Evolutionary conservation across 1,139 yeast genomes (phyloP), one percentile per base, ranked within the genome.

Genomic region (Yamadazyma membranifaciens): DNA sequence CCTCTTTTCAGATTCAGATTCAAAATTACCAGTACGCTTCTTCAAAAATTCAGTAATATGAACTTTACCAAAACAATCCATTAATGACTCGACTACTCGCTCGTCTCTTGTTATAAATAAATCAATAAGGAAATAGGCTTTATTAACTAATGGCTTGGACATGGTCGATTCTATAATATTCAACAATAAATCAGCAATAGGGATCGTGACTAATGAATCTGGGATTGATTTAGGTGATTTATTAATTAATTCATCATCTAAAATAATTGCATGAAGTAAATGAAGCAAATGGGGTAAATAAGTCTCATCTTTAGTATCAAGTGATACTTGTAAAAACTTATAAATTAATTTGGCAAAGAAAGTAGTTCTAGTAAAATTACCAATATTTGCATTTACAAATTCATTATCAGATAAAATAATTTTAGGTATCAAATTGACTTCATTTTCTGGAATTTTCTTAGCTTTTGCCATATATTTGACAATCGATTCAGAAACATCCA

Each of bases 211-310:
- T 47, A 77, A 80, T n/a, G 65, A 55, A 14, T 69, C 67, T 34
- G 77, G 67, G 14, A 78, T 60, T 59, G 58, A 3, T 54, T 50
- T 9, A 20, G 24, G 7, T 12, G 31, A 46, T 0, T 80, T 80
- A 46, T 67, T 57, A 2, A 69, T 47, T 2, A 55, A 43, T 45
- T 75, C 81, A 45, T 77, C 78, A 55, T 84, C 88, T 15, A 72
- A 45, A 22, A 84, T 56, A 4, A 81, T 67, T 3, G 85, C 91
- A 62, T 84, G 88, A 2, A 83, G 48, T 42, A 84, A 67, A 52
- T 84, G 92, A 34, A 85, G 67, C n/a, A 81, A 55, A 38, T 78
- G 81, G 11, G 80, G 76, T 35, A 83, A 59, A 50, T 65, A 82
- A 0, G 78, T 64, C 37, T 78, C 80, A 40, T 76, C 75, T n/a